Base-by-base conservation (phyloP, 2,329 filamentous ascomycete genomes). In the Kalmusia sp. region DNA sequence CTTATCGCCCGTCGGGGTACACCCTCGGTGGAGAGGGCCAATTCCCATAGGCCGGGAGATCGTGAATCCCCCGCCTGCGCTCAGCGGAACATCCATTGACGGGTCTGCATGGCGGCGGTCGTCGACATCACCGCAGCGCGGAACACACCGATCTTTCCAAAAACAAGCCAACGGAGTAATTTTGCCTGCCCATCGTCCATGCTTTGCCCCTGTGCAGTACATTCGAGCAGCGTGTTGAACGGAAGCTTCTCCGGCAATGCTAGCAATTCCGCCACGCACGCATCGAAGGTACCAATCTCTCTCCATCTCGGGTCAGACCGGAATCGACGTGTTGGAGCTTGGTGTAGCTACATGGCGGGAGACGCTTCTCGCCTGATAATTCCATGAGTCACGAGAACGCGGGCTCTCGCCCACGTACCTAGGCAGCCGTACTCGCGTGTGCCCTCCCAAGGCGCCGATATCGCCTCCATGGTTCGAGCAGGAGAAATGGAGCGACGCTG, bases 321-420 rank as follows among this genome's bases (percentile, higher is more conserved):
- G 70, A 63, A 61, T 30, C 22, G 21, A 37, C 30, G 15, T 22
- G 19, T 33, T 43, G 39, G 52, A 50, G 47, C 57, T 64, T 60
- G 62, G 54, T 50, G 57, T 47, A 56, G 39, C 56, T 33, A 15
- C 27, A 28, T 38, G 48, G 46, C 54, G 50, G 57, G 56, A 61
- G 37, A 41, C 19, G n/a, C 28, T 40, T 28, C 61, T 64, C 54
- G 58, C 52, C 57, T 58, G 45, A 55, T 45, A 40, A 66, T 67
- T 66, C 61, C 57, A 68, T 70, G 67, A 69, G 71, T 74, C 71
- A 73, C 68, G 69, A 70, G 64, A 64, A 67, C 62, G 59, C 54
- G 57, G 55, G 51, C 62, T 53, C 51, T 43, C 61, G 60, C 57
- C 59, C 61, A 59, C 57, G 53, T 48, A 51, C 52, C 59, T 61